Percentiles rank a stretch among this genome's conserved stretches.
These are phyloP conservation scores for Cutaneotrichosporon dermatis DNA, from an alignment of 1,284 basidiomycete genomes.

Conservation along the genomic window DNA sequence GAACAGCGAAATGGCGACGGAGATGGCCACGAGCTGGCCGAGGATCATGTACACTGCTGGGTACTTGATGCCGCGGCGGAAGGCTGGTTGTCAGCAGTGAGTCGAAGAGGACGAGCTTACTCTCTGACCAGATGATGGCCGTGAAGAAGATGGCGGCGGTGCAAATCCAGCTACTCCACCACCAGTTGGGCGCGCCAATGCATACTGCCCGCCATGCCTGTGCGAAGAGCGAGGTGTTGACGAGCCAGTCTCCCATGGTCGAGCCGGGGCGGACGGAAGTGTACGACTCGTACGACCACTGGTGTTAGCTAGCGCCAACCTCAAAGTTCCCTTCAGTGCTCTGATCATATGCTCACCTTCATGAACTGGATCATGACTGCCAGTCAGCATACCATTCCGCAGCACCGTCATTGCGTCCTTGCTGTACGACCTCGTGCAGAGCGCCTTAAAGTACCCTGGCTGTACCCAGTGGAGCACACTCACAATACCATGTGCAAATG, in stretches of 20 bases:
- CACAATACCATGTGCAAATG: conserved; percentile 60
- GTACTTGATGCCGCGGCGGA: conserved; percentile 54
- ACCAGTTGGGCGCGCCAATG: conserved; percentile 58
- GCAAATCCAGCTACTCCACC: conserved; percentile 71
- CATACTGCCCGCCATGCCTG: conserved; percentile 59
- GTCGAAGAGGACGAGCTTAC: conserved; percentile 41
- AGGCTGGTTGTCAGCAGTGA: conserved; percentile 41
- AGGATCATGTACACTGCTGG: conserved; percentile 69
- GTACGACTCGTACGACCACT: conserved; percentile 59
- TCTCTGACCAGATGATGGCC: conserved; percentile 57
- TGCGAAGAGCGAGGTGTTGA: conserved; percentile 60
- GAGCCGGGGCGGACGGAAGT: conserved; percentile 32
- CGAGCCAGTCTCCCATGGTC: conserved; percentile 57
- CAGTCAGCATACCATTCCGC: conserved; percentile 47
- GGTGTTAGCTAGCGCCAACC: too few species aligned
- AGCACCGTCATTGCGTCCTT: too few species aligned
- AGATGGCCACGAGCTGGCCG: conserved; percentile 68
- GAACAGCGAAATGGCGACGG: conserved; percentile 65
- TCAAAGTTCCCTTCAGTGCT: too few species aligned
- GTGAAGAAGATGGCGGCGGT: conserved; percentile 64
- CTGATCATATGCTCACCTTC: conserved; percentile 52
- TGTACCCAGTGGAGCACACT: conserved; percentile 32
- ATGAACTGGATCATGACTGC: conserved; percentile 51
- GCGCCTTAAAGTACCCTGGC: too few species aligned
- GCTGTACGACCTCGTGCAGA: background rate